Percentiles rank a stretch among this genome's conserved stretches.
phyloP scores from a whole-genome alignment of 345 rosid genomes.

The Orychophragmus violaceus region DNA sequence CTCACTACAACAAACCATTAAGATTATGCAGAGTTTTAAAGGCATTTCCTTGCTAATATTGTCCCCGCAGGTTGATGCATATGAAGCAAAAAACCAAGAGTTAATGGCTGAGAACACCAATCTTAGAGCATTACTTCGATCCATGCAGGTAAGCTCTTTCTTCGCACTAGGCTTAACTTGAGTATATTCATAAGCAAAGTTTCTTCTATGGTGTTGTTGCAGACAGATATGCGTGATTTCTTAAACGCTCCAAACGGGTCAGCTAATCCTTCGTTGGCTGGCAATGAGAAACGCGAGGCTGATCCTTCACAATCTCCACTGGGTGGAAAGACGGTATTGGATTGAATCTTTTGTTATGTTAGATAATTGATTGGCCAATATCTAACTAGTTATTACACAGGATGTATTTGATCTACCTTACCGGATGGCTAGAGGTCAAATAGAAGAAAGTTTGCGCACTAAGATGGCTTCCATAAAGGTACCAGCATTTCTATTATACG shows the following conservation, averaged over 20 bases:
- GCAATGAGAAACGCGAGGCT: constrained; percentile 50
- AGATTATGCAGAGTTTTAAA: background rate
- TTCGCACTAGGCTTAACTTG: background rate
- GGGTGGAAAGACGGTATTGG: constrained; percentile 96
- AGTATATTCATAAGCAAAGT: background rate
- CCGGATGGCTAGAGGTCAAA: constrained; percentile 93
- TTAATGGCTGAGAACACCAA: constrained; percentile 79
- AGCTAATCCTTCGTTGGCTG: constrained; percentile 63
- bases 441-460: constrained; percentile 84
- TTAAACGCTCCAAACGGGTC: constrained; percentile 79
- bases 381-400: constrained; percentile 32
- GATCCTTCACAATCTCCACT: constrained; percentile 80
- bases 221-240: constrained; percentile 94
- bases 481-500: background rate
- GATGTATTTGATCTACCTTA: constrained; percentile 92
- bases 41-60: background rate
- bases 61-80: constrained; percentile 77
- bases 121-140: constrained; percentile 78
- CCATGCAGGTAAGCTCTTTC: constrained; percentile 76
- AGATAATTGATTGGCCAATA: background rate
- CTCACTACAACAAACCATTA: background rate
- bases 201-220: constrained; percentile 13
- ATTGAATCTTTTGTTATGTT: too few species aligned
- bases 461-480: constrained; percentile 96
- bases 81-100: constrained; percentile 91